Percentiles rank a stretch among this genome's conserved stretches.
These are phyloP conservation scores for Fusarium penzigii DNA, from an alignment of 2,329 filamentous ascomycete genomes.

Conservation along the genomic window DNA sequence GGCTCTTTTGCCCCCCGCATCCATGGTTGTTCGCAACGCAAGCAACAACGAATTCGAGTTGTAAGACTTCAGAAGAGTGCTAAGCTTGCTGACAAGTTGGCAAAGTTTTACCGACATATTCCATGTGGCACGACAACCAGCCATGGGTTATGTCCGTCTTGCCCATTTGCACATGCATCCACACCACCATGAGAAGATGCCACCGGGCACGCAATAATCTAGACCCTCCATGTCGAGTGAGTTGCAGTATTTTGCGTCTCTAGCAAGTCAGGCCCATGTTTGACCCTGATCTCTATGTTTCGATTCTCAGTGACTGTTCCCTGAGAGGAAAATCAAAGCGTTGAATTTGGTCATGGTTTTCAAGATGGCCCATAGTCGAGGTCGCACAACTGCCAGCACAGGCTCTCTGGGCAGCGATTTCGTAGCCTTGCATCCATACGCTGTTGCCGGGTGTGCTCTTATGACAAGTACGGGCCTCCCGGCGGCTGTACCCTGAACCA, in stretches of 20 bases:
- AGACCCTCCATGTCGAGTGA: neutral
- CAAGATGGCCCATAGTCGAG: neutral
- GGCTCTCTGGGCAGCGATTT: neutral
- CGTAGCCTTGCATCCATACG: conserved; percentile 15
- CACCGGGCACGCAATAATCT: conserved; percentile 7
- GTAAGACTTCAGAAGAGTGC: too few species aligned
- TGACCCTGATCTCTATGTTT: neutral
- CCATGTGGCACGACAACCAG: conserved; percentile 14
- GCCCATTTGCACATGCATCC: conserved; percentile 6
- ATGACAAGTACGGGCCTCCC: conserved; percentile 10
- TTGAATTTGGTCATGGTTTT: neutral
- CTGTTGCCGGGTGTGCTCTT: conserved; percentile 9
- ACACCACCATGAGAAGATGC: conserved; percentile 1
- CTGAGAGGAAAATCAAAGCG: neutral
- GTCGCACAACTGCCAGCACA: too few species aligned
- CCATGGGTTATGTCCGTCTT: conserved; percentile 10
- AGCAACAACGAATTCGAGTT: neutral
- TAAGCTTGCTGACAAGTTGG: too few species aligned
- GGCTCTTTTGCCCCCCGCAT: neutral
- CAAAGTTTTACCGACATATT: conserved; percentile 14
- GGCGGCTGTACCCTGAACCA: conserved; percentile 12
- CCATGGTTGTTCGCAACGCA: neutral
- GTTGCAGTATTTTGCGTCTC: neutral
- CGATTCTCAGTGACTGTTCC: neutral
- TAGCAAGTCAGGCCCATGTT: neutral